Evolutionary conservation across 441 rosid genomes (phyloP), one percentile per base, ranked within the genome.

Genomic region (Adansonia rubrostipa): DNA sequence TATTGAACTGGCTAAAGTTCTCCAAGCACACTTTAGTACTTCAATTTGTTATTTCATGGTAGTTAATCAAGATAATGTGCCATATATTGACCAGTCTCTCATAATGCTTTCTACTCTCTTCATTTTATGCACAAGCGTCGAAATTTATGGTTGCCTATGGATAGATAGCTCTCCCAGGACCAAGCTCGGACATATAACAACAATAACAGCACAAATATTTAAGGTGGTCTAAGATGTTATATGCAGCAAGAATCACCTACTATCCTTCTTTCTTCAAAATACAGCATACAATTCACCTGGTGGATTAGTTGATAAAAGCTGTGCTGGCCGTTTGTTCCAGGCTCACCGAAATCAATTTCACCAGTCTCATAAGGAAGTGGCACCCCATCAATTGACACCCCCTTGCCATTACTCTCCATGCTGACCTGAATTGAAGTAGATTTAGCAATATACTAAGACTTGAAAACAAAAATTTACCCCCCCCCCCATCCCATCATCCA

Each of bases 331-430:
- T 96, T 92, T 73, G 99, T 91, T 85, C 99, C 99, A 74, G 98
- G 99, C 82, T 96, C 99, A 80, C 99, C 98, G 77, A 96, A 96
- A 85, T 96, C 98, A 86, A 92, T 96, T 87, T 96, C 99, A 79
- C 99, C 99, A 47, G 97, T 88, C 84, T 86, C 97, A 54, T 81
- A 92, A 40, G 97, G 90, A 82, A 96, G 97, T 51, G 92, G 92
- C 74, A 84, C 82, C 61, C 98, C 98, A 82, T 92, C 97, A 74
- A 96, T 94, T 19, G 99, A 94, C 42, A 96, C 98, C 79, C 99
- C 99, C 85, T 96, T 96, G 71, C 98, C 99, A 83, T 96, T 96
- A 83, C 99, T 96, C 90, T 96, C 99, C 99, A 96, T 96, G 89
- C 98, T 96, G 80, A 96, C 97, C 98, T 96, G 73, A 42, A 85